phyloP scores from a whole-genome alignment of 2,329 filamentous ascomycete species.

The Fusarium chlamydosporum region DNA sequence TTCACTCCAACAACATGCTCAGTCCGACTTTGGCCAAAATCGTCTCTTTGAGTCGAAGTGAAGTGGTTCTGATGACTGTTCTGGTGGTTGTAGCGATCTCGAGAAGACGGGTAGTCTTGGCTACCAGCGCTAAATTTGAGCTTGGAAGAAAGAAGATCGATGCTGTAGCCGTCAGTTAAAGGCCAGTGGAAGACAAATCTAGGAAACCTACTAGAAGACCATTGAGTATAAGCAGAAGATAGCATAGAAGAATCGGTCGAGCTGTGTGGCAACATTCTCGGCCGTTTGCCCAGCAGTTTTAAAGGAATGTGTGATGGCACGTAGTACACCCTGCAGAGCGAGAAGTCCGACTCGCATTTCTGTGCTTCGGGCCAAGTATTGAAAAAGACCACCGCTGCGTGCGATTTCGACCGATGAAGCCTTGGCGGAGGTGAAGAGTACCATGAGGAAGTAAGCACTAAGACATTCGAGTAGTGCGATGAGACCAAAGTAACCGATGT shows the following conservation, averaged over 20 bases:
- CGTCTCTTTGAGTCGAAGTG: constrained; percentile 34
- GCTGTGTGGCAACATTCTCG: constrained; percentile 54
- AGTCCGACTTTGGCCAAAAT: constrained; percentile 12
- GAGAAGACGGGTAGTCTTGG: constrained; percentile 31
- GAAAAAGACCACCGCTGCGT: constrained; percentile 54
- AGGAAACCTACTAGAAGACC: constrained; percentile 55
- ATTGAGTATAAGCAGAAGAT: constrained; percentile 59
- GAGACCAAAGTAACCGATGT: constrained; percentile 58
- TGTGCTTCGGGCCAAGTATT: constrained; percentile 56
- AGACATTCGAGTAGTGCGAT: constrained; percentile 58
- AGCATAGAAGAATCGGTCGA: constrained; percentile 59
- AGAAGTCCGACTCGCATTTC: constrained; percentile 57
- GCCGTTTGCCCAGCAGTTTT: constrained; percentile 56
- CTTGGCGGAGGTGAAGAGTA: constrained; percentile 53
- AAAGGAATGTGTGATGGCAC: constrained; percentile 58
- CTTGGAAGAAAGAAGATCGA: constrained; percentile 55
- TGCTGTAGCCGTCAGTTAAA: constrained; percentile 27
- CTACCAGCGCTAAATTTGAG: constrained; percentile 41
- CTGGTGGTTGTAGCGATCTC: constrained; percentile 23
- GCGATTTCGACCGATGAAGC: constrained; percentile 44
- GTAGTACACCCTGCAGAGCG: constrained; percentile 55
- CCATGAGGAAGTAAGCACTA: constrained; percentile 57
- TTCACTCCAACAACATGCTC: constrained; percentile 31
- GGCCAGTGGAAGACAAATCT: accelerated
- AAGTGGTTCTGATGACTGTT: constrained; percentile 24